Conservation (phyloP, 495 filamentous ascomycete species). For the Podospora australis region DNA sequence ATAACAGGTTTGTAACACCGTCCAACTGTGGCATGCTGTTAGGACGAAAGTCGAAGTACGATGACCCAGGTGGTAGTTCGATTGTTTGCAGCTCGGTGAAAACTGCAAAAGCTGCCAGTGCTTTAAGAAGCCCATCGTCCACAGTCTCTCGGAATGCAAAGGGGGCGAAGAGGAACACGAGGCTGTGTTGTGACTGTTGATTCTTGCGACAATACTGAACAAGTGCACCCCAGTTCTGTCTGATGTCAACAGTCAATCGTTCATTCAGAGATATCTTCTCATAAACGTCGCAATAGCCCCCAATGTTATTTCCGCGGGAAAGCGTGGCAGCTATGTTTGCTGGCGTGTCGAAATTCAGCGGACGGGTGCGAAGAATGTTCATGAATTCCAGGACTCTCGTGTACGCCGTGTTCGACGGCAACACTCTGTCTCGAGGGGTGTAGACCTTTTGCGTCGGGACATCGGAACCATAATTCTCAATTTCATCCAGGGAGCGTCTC, state of each 20-base stretch:
- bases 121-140: conserved; percentile 27
- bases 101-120: conserved; percentile 24
- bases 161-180: conserved; percentile 26
- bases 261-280: conserved; percentile 14
- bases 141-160: conserved; percentile 26
- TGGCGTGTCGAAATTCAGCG: conserved; percentile 16
- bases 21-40: conserved; percentile 18
- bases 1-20: conserved; percentile 23
- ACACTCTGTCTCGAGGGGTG: conserved; percentile 13
- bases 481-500: conserved; percentile 2
- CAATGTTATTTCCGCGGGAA: conserved; percentile 23
- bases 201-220: conserved; percentile 26
- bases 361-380: conserved; percentile 22
- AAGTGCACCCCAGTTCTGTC: conserved; percentile 32
- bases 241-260: conserved; percentile 27
- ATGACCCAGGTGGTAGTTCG: conserved; percentile 18
- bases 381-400: conserved; percentile 26
- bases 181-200: conserved; percentile 7
- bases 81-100: conserved; percentile 23
- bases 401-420: conserved; percentile 7
- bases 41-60: conserved; percentile 28
- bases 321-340: conserved; percentile 20
- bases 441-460: conserved; percentile 11
- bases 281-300: conserved; percentile 24
- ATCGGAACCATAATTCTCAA: background rate